A percentile compares a stretch with the other conserved stretches of the same genome.
phyloP scores from a whole-genome alignment of 805 yeast genomes.

The Wickerhamiella vanderwaltii region DNA sequence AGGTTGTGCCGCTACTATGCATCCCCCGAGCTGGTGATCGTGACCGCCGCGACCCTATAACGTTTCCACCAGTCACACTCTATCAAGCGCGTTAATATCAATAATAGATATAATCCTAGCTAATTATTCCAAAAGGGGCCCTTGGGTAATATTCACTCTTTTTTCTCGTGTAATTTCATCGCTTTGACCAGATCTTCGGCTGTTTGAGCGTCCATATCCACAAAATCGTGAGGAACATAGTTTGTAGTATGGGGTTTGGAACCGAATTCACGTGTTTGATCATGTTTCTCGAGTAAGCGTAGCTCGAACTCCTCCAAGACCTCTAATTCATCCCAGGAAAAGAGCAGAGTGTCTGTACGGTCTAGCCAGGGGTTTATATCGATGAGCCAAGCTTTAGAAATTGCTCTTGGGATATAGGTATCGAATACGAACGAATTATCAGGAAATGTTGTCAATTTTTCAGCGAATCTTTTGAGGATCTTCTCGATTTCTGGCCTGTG shows the following conservation, averaged over 20 bases:
- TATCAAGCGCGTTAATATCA: no score
- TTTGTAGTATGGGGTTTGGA: slow-evolving; percentile 76
- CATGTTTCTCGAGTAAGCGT: slow-evolving; percentile 55
- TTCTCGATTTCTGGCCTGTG: slow-evolving; percentile 38
- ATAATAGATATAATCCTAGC: no score
- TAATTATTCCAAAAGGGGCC: no score
- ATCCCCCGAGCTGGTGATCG: no score
- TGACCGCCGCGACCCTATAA: no score
- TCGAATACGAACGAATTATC: slow-evolving; percentile 58
- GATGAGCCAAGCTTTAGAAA: slow-evolving; percentile 49
- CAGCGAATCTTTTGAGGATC: slow-evolving; percentile 43
- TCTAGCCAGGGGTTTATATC: slow-evolving; percentile 82
- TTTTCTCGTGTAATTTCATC: slow-evolving; percentile 4
- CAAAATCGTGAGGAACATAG: slow-evolving; percentile 83
- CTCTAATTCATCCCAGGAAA: slow-evolving; percentile 69
- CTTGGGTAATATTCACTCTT: neutral
- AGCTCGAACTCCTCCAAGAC: slow-evolving; percentile 32
- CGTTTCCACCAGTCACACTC: no score
- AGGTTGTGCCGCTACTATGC: no score
- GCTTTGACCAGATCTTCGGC: slow-evolving; percentile 17
- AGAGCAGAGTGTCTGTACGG: slow-evolving; percentile 65
- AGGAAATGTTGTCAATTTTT: slow-evolving; percentile 32
- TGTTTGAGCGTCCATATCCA: slow-evolving; percentile 35
- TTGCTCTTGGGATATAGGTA: slow-evolving; percentile 69
- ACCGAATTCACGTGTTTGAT: slow-evolving; percentile 58